phyloP scores from a whole-genome alignment of 2,329 filamentous ascomycete species.

The Didymella sp. region DNA sequence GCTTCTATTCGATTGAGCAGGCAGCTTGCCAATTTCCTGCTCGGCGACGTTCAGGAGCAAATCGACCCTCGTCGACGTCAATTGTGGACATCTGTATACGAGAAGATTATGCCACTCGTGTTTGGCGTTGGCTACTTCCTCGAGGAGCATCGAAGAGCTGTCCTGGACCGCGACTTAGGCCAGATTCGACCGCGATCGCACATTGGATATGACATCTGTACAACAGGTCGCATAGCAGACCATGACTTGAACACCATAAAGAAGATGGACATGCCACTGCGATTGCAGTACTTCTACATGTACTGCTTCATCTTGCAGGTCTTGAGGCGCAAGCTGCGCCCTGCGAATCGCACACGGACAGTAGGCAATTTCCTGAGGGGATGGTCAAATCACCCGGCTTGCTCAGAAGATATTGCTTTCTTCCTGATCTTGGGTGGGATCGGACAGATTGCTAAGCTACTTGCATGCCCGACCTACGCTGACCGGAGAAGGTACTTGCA shows the following conservation, averaged over 20 bases:
- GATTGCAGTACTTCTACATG: slow-evolving; percentile 49
- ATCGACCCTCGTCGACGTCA: slow-evolving; percentile 38
- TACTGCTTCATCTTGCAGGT: slow-evolving; percentile 49
- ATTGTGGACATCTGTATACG: slow-evolving; percentile 47
- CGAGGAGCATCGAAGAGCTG: slow-evolving; percentile 43
- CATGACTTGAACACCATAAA: slow-evolving; percentile 42
- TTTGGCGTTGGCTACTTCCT: slow-evolving; percentile 49
- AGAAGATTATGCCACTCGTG: slow-evolving; percentile 48
- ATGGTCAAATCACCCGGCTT: slow-evolving; percentile 43
- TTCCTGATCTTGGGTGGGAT: slow-evolving; percentile 47
- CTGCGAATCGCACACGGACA: slow-evolving; percentile 37
- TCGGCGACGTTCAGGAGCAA: slow-evolving; percentile 39
- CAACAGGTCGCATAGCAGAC: slow-evolving; percentile 37
- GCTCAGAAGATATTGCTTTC: slow-evolving; percentile 47
- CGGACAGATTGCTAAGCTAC: slow-evolving; percentile 44
- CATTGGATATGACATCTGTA: slow-evolving; percentile 47
- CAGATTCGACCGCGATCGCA: slow-evolving; percentile 42
- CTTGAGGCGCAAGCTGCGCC: slow-evolving; percentile 41
- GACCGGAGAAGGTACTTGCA: slow-evolving; percentile 44
- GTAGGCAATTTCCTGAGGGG: slow-evolving; percentile 43
- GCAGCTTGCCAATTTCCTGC: slow-evolving; percentile 43
- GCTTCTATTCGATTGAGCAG: slow-evolving; percentile 46
- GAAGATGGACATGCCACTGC: slow-evolving; percentile 40
- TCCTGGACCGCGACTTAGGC: slow-evolving; percentile 45
- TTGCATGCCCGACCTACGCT: slow-evolving; percentile 42